phyloP scores from a whole-genome alignment of 805 yeast genomes.

The Maudiozyma pseudohumilis region DNA sequence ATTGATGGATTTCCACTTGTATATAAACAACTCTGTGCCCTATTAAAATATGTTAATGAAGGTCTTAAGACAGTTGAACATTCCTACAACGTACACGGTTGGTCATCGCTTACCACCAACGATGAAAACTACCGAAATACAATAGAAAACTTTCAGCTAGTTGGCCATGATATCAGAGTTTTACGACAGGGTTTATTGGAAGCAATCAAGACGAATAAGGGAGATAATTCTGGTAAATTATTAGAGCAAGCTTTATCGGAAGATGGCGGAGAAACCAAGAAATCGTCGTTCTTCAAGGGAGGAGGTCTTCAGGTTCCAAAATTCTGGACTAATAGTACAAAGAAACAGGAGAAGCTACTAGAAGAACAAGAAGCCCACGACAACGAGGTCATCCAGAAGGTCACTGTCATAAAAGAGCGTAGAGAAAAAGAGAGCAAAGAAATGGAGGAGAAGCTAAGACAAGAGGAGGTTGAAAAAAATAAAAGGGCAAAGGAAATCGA shows the following conservation, averaged over 20 bases:
- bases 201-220: neutral
- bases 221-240: conserved; percentile 1
- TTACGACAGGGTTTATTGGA: conserved; percentile 9
- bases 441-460: conserved; percentile 7
- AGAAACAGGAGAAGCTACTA: conserved; percentile 4
- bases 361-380: conserved; percentile 17
- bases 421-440: conserved; percentile 9
- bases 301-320: neutral
- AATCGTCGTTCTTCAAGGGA: neutral
- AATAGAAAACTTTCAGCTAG: conserved; percentile 21
- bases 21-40: conserved; percentile 11
- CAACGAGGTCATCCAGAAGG: conserved; percentile 16
- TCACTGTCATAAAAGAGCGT: conserved; percentile 14
- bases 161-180: conserved; percentile 23
- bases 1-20: conserved; percentile 8
- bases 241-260: neutral
- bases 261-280: neutral
- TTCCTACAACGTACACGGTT: conserved; percentile 12
- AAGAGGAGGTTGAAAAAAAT: conserved; percentile 6
- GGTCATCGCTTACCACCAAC: conserved; percentile 7
- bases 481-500: conserved; percentile 10
- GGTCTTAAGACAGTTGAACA: conserved; percentile 19
- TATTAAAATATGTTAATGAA: conserved; percentile 19
- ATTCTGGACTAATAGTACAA: conserved; percentile 4
- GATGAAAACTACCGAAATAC: conserved; percentile 10